Conservation (phyloP, 495 filamentous ascomycete species). For the Neurospora terricola region DNA sequence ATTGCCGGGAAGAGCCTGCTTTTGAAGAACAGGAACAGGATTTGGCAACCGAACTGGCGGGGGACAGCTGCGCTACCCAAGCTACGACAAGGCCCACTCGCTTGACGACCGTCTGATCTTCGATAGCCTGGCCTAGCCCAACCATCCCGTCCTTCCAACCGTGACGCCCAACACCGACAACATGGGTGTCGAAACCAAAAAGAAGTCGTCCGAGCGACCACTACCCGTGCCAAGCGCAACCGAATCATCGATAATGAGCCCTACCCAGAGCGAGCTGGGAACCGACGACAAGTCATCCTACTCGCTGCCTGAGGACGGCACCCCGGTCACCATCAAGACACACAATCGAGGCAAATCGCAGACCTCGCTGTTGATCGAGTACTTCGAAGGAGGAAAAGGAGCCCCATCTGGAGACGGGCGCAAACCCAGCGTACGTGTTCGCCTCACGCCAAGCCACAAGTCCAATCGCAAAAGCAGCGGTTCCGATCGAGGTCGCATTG, state of each 20-base stretch:
- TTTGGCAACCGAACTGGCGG: conserved; percentile 15
- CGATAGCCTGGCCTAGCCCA: neutral
- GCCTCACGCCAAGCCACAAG: conserved; percentile 68
- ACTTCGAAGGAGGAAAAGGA: conserved; percentile 83
- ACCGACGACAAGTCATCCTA: conserved; percentile 59
- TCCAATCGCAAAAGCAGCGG: conserved; percentile 39
- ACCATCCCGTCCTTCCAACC: no score
- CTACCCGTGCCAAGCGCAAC: conserved; percentile 74
- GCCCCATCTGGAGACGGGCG: conserved; percentile 36
- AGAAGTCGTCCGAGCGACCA: conserved; percentile 43
- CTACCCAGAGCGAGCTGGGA: conserved; percentile 52
- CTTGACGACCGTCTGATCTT: neutral
- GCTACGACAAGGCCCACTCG: conserved; percentile 7
- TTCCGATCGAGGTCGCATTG: conserved; percentile 44
- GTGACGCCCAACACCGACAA: conserved; percentile 18
- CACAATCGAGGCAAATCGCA: conserved; percentile 63
- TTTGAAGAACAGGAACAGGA: conserved; percentile 11
- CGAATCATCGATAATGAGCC: conserved; percentile 46
- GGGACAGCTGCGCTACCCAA: conserved; percentile 13
- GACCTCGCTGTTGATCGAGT: conserved; percentile 93
- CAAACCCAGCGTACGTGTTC: conserved; percentile 88
- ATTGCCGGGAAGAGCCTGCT: conserved; percentile 9
- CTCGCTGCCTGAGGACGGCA: conserved; percentile 92
- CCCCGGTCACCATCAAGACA: conserved; percentile 79
- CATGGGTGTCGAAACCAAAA: conserved; percentile 61